These are phyloP conservation scores for Ramularia endophylla DNA, from an alignment of 2,329 filamentous ascomycete genomes.

Conservation along the genomic window DNA sequence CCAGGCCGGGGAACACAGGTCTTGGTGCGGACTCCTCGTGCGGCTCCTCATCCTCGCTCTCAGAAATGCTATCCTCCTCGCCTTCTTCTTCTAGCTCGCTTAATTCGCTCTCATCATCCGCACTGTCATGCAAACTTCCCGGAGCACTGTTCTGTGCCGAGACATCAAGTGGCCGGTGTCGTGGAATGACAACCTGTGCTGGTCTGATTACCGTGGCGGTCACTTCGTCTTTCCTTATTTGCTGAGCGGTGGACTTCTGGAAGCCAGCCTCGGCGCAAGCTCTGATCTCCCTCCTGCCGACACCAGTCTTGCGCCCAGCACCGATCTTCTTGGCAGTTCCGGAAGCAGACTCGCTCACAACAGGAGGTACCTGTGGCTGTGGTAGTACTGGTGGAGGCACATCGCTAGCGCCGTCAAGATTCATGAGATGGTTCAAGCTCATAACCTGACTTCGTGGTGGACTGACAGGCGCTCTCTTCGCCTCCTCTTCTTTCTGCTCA, in stretches of 20 bases:
- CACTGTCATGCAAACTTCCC: slow-evolving; percentile 49
- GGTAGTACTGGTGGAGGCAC: slow-evolving; percentile 5
- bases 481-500: slow-evolving; percentile 24
- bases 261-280: slow-evolving; percentile 54
- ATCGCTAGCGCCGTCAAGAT: slow-evolving; percentile 26
- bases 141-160: slow-evolving; percentile 46
- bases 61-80: slow-evolving; percentile 30
- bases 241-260: slow-evolving; percentile 24
- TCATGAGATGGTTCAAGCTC: slow-evolving; percentile 31
- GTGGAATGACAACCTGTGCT: slow-evolving; percentile 27
- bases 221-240: slow-evolving; percentile 7
- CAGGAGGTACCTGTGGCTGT: slow-evolving; percentile 8
- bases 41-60: slow-evolving; percentile 40
- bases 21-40: slow-evolving; percentile 7
- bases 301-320: slow-evolving; percentile 48
- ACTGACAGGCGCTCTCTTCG: slow-evolving; percentile 13
- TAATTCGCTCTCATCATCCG: slow-evolving; percentile 51
- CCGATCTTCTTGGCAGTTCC: slow-evolving; percentile 12
- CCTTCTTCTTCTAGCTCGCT: slow-evolving; percentile 45
- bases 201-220: slow-evolving; percentile 6
- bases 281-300: slow-evolving; percentile 54
- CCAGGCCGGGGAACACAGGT: slow-evolving; percentile 24
- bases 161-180: slow-evolving; percentile 19
- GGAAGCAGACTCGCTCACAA: slow-evolving; percentile 6
- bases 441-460: slow-evolving; percentile 27